Base-by-base conservation (phyloP, 192 early-diverging fungal species). In the Rhizophagus sp. region DNA sequence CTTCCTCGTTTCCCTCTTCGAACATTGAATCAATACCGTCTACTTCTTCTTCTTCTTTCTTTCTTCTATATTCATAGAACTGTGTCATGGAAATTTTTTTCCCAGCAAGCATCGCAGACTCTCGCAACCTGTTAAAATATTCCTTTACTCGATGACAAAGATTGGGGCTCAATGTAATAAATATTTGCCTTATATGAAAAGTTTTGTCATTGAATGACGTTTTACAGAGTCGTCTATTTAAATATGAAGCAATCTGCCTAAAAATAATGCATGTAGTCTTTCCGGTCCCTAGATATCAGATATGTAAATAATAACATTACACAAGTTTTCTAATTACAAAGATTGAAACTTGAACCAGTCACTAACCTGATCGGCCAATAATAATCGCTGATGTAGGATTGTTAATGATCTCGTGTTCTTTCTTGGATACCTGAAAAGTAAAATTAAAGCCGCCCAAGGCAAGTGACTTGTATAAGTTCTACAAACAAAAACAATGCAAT, bases 131-230 rank as follows among this genome's bases (percentile, higher is more conserved):
- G 36, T 65, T n/a, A 64, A 62, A 64, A 12, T 64, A 76, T n/a
- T 76, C 62, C 33, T 76, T 76, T 41, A 76, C 62, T 39, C 62
- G 75, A 9, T 4, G 11, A 24, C 75, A 76, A 2, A 76, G n/a
- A 47, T 62, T 47, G 4, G 34, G 13, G 34, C 62, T 76, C 9
- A 65, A 62, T n/a, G 75, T 76, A 64, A 76, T 76, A 24, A 76
- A 76, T 76, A 76, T 76, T n/a, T 76, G 75, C 15, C 75, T 76
- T 65, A 44, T 76, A n/a, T 64, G 30, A 15, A n/a, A 76, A 63
- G 19, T 7, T 1, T 25, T 61, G 2, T 34, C 41, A 25, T 77
- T 12, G 5, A 39, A 64, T 13, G 75, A 1, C 1, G 1, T 65
- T 6, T 66, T 77, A 39, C 41, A 25, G 17, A 65, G 36, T 11